Base-by-base conservation (phyloP, 2,329 filamentous ascomycete species). In the Raffaelea deltoideospora region DNA sequence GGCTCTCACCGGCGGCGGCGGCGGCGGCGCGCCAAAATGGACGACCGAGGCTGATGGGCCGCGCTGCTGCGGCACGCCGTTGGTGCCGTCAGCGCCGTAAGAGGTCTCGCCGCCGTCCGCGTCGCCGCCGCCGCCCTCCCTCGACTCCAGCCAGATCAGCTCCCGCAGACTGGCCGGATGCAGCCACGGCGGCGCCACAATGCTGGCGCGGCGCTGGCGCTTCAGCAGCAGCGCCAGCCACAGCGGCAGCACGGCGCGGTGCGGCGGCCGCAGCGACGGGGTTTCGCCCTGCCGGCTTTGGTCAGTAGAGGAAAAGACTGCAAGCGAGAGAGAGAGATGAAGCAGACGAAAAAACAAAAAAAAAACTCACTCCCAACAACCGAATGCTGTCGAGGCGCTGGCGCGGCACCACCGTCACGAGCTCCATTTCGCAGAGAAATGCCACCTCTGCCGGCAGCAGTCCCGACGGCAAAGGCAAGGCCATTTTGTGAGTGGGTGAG, bases 341-440 rank as follows among this genome's bases (percentile, higher is more conserved):
- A 37, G 42, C 40, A 45, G 39, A 46, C 30, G 40, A 34, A 40
- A 33, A 45, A 33, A 34, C 38, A 38, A 41, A 43, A 30, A 18
- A 33, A n/a, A 23, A 22, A 73, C 79, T 65, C 66, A 96, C 90
- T 46, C 79, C 77, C 38, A 98, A 72, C 43, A 98, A 70, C 48
- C 83, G 69, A 44, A 98, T 80, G 47, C 74, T 75, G 46, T 95
- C 86, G 37, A 98, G 76, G 45, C 82, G 74, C 56, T 96, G 87
- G 37, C 90, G 82, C 26, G 90, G 90, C 34, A 96, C 76, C 18
- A 98, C 72, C 0, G 87, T 95, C 38, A 98, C 81, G 50, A 85
- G 73, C 62, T 96, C 88, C 86, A 95, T 96, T 63, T 98, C 90
- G 58, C 87, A 94, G 21, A 96, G 65, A 53, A 96, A 98, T 35